Base-by-base conservation (phyloP, 306 rosid species). In the Quercus gilva region DNA sequence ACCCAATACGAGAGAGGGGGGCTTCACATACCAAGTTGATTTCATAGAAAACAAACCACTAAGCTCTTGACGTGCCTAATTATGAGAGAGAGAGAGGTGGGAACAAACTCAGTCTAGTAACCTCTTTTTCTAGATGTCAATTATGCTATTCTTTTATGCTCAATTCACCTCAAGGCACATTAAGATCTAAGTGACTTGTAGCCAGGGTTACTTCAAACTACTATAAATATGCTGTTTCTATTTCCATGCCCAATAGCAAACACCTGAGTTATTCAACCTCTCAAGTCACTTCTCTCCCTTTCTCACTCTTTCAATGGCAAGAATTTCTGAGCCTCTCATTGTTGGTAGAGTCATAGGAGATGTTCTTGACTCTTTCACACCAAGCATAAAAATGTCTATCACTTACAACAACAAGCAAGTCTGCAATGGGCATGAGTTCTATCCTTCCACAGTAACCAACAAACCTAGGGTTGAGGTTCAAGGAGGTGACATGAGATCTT, bases 271-370 rank as follows among this genome's bases (percentile, higher is more conserved):
- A 57, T 58, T 49, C 23, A 49, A 1, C 65, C 57, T 73, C 69
- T 5, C 53, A 20, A 29, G 20, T 6, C 9, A 6, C 8, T 71
- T 28, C 64, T 69, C 55, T 49, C 69, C 52, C 20, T 74, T 23
- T 77, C 10, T 45, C 37, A 74, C 19, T 2, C 52, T 33, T 20
- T 4, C 0, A 69, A 91, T 90, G 97, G 85, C 90, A 76, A 87
- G 86, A 75, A 69, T 28, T 19, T 67, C 83, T 3, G 93, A 92
- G 18, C 93, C 98, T 61, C 85, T 94, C 11, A 55, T 80, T 56
- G 86, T 94, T 45, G 98, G 94, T 68, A 87, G 92, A 82, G 98
- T 94, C 19, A 85, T 94, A 5, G 98, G 98, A 77, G 98, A 94
- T 73, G 98, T 94, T 55, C 86, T 92, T 75, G 94, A 92, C n/a